Percentiles rank a stretch among this genome's conserved stretches.
Evolutionary conservation across 2,329 filamentous ascomycete genomes (phyloP).

Genomic region (Xylariales sp.): DNA sequence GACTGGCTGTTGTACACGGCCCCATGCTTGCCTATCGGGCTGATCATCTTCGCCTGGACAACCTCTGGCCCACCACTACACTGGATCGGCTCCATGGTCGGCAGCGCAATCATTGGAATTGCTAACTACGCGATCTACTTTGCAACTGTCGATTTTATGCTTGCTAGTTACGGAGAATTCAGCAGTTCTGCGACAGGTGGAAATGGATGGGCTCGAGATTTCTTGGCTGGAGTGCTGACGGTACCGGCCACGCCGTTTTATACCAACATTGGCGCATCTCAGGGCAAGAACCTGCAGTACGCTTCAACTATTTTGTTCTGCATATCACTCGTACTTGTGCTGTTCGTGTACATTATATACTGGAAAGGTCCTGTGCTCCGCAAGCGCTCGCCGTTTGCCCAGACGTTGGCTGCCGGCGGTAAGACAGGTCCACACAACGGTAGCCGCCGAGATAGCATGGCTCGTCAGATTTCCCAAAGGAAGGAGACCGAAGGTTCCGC

Average conservation of each 20-base stretch:
- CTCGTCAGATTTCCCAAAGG: not conserved
- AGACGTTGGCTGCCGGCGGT: conserved; percentile 51
- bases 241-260: conserved; percentile 57
- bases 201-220: conserved; percentile 62
- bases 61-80: conserved; percentile 47
- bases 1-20: conserved; percentile 56
- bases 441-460: conserved; percentile 8
- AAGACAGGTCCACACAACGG: no score
- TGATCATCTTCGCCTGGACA: conserved; percentile 62
- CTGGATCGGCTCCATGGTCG: conserved; percentile 62
- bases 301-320: conserved; percentile 51
- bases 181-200: conserved; percentile 64
- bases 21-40: conserved; percentile 54
- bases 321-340: conserved; percentile 44
- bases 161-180: conserved; percentile 63
- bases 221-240: conserved; percentile 61
- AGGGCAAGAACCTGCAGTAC: conserved; percentile 47
- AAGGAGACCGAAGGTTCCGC: no score
- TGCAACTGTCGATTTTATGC: conserved; percentile 65
- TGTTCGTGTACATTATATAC: conserved; percentile 54
- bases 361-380: conserved; percentile 51
- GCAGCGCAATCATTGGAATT: conserved; percentile 56
- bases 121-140: conserved; percentile 63
- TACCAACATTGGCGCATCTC: conserved; percentile 34
- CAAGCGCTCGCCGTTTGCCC: conserved; percentile 49